Base-by-base conservation (phyloP, 2,329 filamentous ascomycete genomes). In the Talaromyces sp. region DNA sequence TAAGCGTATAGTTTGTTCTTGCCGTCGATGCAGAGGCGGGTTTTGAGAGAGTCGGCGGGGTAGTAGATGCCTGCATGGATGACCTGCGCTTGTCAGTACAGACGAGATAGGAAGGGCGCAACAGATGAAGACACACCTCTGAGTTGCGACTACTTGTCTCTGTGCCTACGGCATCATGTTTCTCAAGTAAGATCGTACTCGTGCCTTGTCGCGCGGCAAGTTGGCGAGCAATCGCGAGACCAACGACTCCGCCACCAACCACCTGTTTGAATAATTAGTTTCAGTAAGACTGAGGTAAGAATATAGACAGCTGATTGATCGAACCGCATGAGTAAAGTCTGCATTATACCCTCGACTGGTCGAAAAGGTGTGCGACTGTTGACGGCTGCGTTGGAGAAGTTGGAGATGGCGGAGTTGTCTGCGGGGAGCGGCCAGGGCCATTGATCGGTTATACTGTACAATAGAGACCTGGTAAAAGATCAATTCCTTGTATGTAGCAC, bases 41-140 rank as follows among this genome's bases (percentile, higher is more conserved):
- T 92, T 78, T 99, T 99, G 60, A 97, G 85, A 1, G 87, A 88
- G 44, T 79, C 76, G 5, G 82, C 73, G 16, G 90, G 91, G 76
- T 97, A 97, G 83, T 97, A 98, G 66, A 98, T 84, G 14, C 95
- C 95, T 1, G 91, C 95, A 75, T 99, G 95, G 69, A 99, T 96
- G 61, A 98, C 93, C 85, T 18, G 12, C 52, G 18, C n/a, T 55
- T 23, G n/a, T 54, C n/a, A 54, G 50, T 21, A n/a, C 37, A 8
- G 9, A 2, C n/a, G 1, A 2, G 5, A 8, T 39, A 2, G 8
- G 3, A 18, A 37, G 9, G 9, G 25, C 18, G 21, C 6, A 8
- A 3, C 11, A 23, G 5, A 33, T 5, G 28, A 8, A 52, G 8
- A 23, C 67, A 63, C 70, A 86, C 85, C 83, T 98, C 93, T 72